Conservation (phyloP, 2,329 filamentous ascomycete genomes). For the Penicillium sp. region DNA sequence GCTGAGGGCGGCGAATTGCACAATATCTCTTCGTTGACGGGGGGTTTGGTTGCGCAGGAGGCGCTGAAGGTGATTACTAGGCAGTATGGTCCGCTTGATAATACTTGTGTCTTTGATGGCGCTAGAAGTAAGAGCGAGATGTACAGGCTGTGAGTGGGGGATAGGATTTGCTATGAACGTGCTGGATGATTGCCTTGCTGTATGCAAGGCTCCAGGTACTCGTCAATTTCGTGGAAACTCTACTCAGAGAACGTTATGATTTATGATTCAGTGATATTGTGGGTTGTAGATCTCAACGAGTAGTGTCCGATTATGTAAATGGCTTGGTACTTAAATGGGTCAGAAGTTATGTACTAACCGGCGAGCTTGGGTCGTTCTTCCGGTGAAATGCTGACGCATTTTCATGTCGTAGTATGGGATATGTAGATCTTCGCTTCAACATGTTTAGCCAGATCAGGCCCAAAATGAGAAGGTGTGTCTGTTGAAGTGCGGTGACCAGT, state of each 20-base stretch:
- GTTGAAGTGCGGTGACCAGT: neutral
- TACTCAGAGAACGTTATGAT: conserved; percentile 5
- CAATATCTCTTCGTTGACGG: conserved; percentile 82
- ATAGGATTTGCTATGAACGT: neutral
- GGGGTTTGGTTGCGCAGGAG: conserved; percentile 95
- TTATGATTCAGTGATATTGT: conserved; percentile 8
- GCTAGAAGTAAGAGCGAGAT: conserved; percentile 56
- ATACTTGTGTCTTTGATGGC: conserved; percentile 63
- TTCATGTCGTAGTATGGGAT: neutral
- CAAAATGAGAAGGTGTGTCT: no score
- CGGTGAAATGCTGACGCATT: neutral
- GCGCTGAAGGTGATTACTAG: conserved; percentile 77
- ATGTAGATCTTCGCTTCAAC: neutral
- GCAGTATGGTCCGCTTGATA: conserved; percentile 64
- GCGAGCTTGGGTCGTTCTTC: neutral
- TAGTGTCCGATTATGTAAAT: neutral
- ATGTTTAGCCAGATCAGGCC: neutral
- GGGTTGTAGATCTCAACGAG: neutral
- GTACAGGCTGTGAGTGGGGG: conserved; percentile 43
- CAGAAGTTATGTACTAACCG: neutral
- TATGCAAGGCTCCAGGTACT: neutral
- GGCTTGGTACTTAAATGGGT: neutral
- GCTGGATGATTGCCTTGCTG: neutral
- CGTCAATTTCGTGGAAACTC: neutral
- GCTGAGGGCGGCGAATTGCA: conserved; percentile 84